phyloP scores from a whole-genome alignment of 2,329 filamentous ascomycete genomes.

The Emmonsiellopsis sp. region DNA sequence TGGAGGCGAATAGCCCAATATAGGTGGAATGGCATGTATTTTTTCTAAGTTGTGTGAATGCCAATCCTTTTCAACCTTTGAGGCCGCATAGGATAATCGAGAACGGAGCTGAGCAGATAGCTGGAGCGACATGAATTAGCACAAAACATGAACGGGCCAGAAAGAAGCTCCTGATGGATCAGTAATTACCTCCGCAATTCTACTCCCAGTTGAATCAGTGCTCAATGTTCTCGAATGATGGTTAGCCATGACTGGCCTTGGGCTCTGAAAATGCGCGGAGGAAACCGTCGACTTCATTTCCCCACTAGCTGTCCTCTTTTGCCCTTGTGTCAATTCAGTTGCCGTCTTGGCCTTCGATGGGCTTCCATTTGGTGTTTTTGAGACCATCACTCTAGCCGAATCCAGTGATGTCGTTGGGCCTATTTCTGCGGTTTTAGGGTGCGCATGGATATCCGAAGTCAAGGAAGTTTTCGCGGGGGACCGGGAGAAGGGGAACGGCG shows the following conservation, averaged over 20 bases:
- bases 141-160: conserved; percentile 3
- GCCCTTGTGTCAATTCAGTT: conserved; percentile 27
- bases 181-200: conserved; percentile 63
- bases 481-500: neutral
- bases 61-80: conserved; percentile 87
- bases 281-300: conserved; percentile 48
- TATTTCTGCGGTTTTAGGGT: neutral
- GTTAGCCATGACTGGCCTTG: conserved; percentile 16
- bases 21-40: conserved; percentile 43
- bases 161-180: neutral
- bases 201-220: conserved; percentile 55
- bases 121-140: conserved; percentile 33
- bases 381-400: conserved; percentile 11
- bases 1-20: neutral
- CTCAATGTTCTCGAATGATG: conserved; percentile 65
- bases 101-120: conserved; percentile 70
- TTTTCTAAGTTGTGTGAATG: conserved; percentile 62
- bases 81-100: conserved; percentile 82
- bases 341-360: conserved; percentile 6
- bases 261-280: conserved; percentile 19
- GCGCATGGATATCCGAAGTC: neutral
- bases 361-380: conserved; percentile 8
- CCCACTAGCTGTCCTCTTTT: conserved; percentile 71
- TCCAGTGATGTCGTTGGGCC: conserved; percentile 1
- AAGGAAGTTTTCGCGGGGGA: neutral